Evolutionary conservation across 192 early-diverging fungal species (phyloP).

Genomic region (Rhizophagus clarus): DNA sequence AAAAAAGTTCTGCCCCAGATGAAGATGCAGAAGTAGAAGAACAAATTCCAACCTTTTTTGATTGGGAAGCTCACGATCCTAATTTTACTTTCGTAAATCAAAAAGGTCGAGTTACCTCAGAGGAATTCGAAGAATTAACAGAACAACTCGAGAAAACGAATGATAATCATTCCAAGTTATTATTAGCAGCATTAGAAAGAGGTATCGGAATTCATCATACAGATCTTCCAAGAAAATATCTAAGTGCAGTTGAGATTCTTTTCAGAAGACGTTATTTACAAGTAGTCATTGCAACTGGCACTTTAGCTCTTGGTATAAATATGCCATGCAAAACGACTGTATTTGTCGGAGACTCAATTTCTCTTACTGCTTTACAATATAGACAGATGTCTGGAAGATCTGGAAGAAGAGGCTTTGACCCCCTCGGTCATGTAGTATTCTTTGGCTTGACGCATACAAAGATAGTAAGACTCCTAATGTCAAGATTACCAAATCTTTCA

Average conservation of each 20-base stretch:
- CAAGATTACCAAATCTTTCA: conserved; percentile 39
- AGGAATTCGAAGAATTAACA: conserved; percentile 31
- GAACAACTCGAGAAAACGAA: not conserved
- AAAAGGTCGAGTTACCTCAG: conserved; percentile 13
- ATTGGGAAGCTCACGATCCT: conserved; percentile 38
- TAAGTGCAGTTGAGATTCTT: conserved; percentile 39
- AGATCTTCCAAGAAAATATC: conserved; percentile 39
- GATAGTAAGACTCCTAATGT: conserved; percentile 42
- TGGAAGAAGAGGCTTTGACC: conserved; percentile 49
- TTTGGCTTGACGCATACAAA: conserved; percentile 42
- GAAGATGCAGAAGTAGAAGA: not conserved
- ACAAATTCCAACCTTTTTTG: conserved; percentile 30
- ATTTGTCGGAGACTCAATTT: conserved; percentile 45
- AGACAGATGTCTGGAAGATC: conserved; percentile 39
- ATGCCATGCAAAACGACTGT: conserved; percentile 46
- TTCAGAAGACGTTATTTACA: conserved; percentile 40
- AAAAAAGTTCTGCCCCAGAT: conserved; percentile 26
- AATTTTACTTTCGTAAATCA: conserved; percentile 37
- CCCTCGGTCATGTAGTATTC: conserved; percentile 45
- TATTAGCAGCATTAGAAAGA: conserved; percentile 38
- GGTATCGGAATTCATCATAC: conserved; percentile 49
- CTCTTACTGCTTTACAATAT: conserved; percentile 45
- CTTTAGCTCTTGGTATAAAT: conserved; percentile 43
- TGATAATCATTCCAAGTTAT: conserved; percentile 9
- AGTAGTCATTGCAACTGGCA: conserved; percentile 47